Evolutionary conservation across 768 basidiomycete genomes (phyloP), one percentile per base, ranked within the genome.

Genomic region (Auriscalpium microsporum): DNA sequence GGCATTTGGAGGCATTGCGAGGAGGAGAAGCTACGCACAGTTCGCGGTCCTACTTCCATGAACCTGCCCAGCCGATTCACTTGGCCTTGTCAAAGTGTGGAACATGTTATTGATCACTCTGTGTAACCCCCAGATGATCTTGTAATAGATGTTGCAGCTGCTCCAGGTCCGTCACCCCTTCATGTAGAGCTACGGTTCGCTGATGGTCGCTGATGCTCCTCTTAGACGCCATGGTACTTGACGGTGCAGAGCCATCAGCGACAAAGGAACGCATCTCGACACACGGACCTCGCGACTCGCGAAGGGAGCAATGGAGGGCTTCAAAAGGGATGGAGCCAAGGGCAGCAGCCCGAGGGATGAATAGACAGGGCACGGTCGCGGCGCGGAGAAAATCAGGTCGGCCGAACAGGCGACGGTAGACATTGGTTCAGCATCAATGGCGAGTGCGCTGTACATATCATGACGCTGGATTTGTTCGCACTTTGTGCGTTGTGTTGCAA

Each of bases 261-360:
- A 61, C 63, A 54, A 57, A 63, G 47, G 65, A 67, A 56, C 65
- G 55, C 62, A 75, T 93, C 58, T 93, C 91, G 9, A 94, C 92
- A 3, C 89, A 93, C 63, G 92, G 91, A 11, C 79, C 84, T 3
- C 81, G 90, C 35, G 74, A 77, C 50, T 87, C 88, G 48, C 75
- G 92, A 57, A 76, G 88, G 59, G 91, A 92, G 66, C 76, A 82
- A 60, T 94, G 92, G 92, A 74, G 90, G 66, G 72, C 71, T 54
- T 85, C 90, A 21, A 94, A 92, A 67, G 92, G 92, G 34, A 64
- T 89, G 68, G 64, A 73, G 8, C 70, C 82, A 23, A 67, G 78
- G 60, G 74, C 79, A 8, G 74, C 73, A 57, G 66, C 75, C 9
- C 73, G 67, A 42, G 80, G 78, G 36, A 78, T 84, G 76, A 89